Percentiles rank a stretch among this genome's conserved stretches.
These are phyloP conservation scores for Ganoderma leucocontextum DNA, from an alignment of 1,284 basidiomycete genomes.

Conservation along the genomic window DNA sequence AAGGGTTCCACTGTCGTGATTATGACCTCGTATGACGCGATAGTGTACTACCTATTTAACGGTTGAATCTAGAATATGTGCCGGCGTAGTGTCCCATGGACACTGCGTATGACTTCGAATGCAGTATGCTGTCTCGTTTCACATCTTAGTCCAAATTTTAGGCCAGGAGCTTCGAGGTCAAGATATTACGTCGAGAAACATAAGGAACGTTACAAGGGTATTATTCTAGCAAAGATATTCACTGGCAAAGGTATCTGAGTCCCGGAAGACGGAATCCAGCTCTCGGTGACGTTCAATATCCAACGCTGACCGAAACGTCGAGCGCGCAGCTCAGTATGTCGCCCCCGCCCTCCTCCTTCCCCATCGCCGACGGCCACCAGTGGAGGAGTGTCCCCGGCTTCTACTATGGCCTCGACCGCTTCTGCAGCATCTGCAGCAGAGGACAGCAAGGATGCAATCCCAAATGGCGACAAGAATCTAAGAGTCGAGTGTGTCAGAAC, in stretches of 20 bases:
- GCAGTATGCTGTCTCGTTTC: not conserved
- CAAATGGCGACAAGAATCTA: slow-evolving; percentile 68
- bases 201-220: not conserved
- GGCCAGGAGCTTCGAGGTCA: not conserved
- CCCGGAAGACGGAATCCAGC: too few species aligned
- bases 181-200: not conserved
- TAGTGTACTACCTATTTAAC: not conserved
- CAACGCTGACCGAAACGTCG: not conserved
- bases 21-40: not conserved
- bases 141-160: too few species aligned
- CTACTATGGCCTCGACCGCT: slow-evolving; percentile 28
- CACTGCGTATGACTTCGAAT: not conserved
- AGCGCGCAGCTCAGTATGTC: not conserved
- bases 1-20: not conserved
- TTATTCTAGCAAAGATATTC: not conserved
- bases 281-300: not conserved
- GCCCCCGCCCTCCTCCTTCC: not conserved
- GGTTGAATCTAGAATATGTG: not conserved
- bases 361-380: not conserved
- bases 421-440: slow-evolving; percentile 61
- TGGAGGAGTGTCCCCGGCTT: slow-evolving; percentile 10
- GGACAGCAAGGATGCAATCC: slow-evolving; percentile 62
- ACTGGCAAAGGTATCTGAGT: not conserved
- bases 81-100: not conserved
- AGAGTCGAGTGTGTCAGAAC: not conserved